A percentile compares a stretch with the other conserved stretches of the same genome.
These are phyloP conservation scores for Dovyalis caffra DNA, from an alignment of 345 rosid species.

Conservation along the genomic window DNA sequence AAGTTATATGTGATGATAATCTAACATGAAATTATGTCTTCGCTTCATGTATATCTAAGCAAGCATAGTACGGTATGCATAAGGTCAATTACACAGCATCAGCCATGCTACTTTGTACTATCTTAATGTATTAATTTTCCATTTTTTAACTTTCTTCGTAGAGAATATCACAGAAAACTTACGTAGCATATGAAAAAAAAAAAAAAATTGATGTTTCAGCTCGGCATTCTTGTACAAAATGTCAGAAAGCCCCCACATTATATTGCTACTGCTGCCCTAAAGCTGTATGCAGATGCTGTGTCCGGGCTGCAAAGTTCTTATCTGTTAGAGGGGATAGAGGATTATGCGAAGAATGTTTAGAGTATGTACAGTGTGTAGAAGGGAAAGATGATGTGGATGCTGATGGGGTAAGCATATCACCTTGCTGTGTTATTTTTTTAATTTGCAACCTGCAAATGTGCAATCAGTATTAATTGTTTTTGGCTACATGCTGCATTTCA, in stretches of 20 bases:
- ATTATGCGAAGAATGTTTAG: slow-evolving; percentile 24
- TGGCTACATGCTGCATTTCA: background rate
- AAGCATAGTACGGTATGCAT: background rate
- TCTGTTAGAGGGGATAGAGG: slow-evolving; percentile 23
- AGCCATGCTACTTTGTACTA: background rate
- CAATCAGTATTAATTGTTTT: background rate
- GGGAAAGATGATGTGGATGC: slow-evolving; percentile 13
- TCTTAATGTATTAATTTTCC: background rate
- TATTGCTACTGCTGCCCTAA: slow-evolving; percentile 32
- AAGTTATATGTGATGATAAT: background rate
- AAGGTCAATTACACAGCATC: background rate
- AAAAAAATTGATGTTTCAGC: slow-evolving; percentile 13
- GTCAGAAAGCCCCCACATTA: slow-evolving; percentile 16
- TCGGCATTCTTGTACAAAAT: slow-evolving; percentile 22
- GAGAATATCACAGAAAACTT: background rate
- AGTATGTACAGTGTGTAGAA: slow-evolving; percentile 22
- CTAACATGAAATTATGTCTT: background rate
- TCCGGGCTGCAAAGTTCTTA: slow-evolving; percentile 15
- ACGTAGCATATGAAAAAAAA: background rate
- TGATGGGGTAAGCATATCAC: slow-evolving; percentile 17
- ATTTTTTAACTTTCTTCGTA: background rate
- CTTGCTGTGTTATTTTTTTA: background rate
- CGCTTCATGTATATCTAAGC: background rate
- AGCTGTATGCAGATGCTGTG: slow-evolving; percentile 26
- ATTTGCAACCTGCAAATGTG: background rate